These are phyloP conservation scores for Chaetomium cochliodes DNA, from an alignment of 495 filamentous ascomycete species.

Conservation along the genomic window DNA sequence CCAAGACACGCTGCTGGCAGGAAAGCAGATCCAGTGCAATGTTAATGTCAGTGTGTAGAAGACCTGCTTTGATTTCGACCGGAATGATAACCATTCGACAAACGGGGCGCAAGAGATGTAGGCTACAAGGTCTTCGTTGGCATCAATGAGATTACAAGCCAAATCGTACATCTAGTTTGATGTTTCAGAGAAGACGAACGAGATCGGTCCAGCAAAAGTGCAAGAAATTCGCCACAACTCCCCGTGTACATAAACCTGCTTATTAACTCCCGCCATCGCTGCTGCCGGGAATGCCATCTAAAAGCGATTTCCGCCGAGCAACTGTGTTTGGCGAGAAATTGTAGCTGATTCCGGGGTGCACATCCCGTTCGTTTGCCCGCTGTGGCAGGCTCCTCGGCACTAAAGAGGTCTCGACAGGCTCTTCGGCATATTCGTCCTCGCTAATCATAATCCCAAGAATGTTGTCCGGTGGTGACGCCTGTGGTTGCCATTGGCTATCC, in stretches of 20 bases:
- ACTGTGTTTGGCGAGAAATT: slow-evolving; percentile 1
- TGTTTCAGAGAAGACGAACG: background rate
- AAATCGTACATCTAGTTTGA: background rate
- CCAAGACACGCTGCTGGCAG: too few species aligned
- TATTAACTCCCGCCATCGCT: background rate
- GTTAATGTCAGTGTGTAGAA: too few species aligned
- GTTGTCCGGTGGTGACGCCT: background rate
- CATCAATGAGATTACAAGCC: background rate
- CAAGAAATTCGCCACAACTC: background rate
- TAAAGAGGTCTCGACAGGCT: background rate
- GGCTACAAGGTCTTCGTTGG: background rate
- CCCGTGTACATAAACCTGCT: background rate
- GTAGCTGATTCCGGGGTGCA: background rate
- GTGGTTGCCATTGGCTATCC: background rate
- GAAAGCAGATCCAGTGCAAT: too few species aligned
- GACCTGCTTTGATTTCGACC: too few species aligned
- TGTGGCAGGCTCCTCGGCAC: background rate
- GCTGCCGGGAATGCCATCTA: background rate
- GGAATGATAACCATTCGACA: background rate
- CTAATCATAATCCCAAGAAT: slow-evolving; percentile 1
- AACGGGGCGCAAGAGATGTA: background rate
- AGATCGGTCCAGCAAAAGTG: background rate
- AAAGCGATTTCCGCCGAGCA: background rate
- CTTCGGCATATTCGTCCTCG: slow-evolving; percentile 4
- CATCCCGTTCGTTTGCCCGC: background rate